Evolutionary conservation across 1,139 yeast species (phyloP).

Genomic region (Entelexis sorbosivorans): DNA sequence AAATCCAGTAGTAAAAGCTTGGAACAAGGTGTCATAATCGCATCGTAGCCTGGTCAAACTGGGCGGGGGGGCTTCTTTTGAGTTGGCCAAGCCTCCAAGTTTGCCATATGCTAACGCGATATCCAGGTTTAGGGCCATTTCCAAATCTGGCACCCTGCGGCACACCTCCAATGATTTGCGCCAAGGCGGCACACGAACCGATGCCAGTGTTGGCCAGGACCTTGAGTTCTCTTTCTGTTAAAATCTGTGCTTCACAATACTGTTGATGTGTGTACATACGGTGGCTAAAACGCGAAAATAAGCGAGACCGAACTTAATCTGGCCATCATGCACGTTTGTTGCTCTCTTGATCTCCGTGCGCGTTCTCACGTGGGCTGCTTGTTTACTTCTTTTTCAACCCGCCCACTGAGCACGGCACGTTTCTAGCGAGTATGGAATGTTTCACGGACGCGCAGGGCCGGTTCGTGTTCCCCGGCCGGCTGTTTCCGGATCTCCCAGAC

Average conservation of each 20-base stretch:
- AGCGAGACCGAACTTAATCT: background rate
- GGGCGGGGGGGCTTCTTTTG: too few relatives aligned
- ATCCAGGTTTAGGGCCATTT: background rate
- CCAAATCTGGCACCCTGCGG: background rate
- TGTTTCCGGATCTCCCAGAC: conserved; percentile 28
- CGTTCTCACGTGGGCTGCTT: conserved; percentile 4
- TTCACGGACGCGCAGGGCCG: conserved; percentile 18
- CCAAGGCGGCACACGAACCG: background rate
- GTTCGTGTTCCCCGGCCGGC: conserved; percentile 28
- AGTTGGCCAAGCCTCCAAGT: too few relatives aligned
- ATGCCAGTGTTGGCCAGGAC: too few relatives aligned
- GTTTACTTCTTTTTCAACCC: conserved; percentile 3
- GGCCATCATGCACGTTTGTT: background rate
- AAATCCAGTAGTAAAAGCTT: too few relatives aligned
- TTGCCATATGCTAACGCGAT: too few relatives aligned
- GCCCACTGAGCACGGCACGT: conserved; percentile 1
- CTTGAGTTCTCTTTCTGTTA: too few relatives aligned
- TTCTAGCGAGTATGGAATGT: conserved; percentile 11
- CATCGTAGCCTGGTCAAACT: too few relatives aligned
- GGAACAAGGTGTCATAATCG: too few relatives aligned
- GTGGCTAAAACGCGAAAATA: background rate
- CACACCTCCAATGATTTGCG: background rate
- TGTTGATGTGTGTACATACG: background rate
- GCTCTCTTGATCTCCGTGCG: background rate
- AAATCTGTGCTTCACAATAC: background rate